Conservation (phyloP, 2,329 filamentous ascomycete species). For the Tolypocladium ophioglossoides region DNA sequence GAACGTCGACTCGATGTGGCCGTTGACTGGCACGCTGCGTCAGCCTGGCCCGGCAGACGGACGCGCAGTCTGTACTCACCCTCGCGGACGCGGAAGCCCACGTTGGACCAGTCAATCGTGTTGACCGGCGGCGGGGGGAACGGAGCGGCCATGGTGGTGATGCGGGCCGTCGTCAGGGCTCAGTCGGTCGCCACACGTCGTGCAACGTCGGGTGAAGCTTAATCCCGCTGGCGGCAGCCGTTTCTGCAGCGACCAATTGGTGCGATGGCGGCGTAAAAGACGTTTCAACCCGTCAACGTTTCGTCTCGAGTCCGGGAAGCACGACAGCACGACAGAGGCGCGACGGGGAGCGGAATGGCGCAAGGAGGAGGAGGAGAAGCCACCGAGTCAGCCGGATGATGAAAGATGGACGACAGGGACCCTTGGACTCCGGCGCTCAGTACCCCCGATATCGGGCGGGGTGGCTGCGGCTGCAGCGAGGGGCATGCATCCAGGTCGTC, state of each 20-base stretch:
- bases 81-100: constrained; percentile 89
- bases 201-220: background rate
- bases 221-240: background rate
- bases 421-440: background rate
- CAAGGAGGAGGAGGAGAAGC: background rate
- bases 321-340: background rate
- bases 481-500: background rate
- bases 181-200: too few relatives aligned
- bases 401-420: background rate
- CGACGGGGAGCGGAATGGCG: background rate
- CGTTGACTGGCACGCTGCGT: constrained; percentile 55
- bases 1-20: constrained; percentile 85
- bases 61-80: constrained; percentile 36
- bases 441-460: constrained; percentile 4
- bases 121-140: constrained; percentile 72
- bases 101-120: constrained; percentile 86
- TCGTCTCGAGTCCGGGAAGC: background rate
- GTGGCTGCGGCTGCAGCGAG: background rate
- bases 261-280: background rate
- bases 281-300: background rate
- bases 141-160: constrained; percentile 30
- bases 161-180: too few relatives aligned
- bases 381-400: background rate
- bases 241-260: background rate
- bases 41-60: background rate